These are phyloP conservation scores for Wickerhamiella cacticola DNA, from an alignment of 805 yeast species.

Conservation along the genomic window DNA sequence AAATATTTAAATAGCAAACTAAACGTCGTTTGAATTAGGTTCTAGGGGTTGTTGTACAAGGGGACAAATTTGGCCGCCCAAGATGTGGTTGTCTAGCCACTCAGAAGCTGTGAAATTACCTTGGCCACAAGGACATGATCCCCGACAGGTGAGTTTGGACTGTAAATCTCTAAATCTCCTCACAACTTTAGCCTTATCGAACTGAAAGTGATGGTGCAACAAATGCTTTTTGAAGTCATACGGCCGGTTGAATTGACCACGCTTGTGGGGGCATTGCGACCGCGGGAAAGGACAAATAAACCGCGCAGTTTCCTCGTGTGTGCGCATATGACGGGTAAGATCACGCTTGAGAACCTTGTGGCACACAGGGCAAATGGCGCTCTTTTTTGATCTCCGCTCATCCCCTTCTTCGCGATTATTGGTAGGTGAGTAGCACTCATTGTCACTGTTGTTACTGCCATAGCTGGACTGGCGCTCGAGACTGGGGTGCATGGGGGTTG, in stretches of 20 bases:
- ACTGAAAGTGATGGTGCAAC: constrained; percentile 46
- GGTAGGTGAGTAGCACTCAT: constrained; percentile 9
- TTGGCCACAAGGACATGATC: constrained; percentile 44
- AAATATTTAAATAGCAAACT: not conserved
- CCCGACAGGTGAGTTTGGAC: constrained; percentile 41
- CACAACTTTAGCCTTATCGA: constrained; percentile 36
- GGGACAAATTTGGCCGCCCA: constrained; percentile 12
- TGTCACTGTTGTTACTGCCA: constrained; percentile 3
- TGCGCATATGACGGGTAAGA: constrained; percentile 49
- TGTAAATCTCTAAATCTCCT: constrained; percentile 39
- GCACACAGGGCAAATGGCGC: constrained; percentile 37
- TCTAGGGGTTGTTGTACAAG: not conserved
- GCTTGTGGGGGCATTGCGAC: constrained; percentile 43
- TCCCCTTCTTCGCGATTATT: not conserved
- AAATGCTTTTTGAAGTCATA: constrained; percentile 58
- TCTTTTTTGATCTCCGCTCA: constrained; percentile 7
- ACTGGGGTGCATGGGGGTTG: not conserved
- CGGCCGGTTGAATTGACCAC: constrained; percentile 53
- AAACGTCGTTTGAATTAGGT: not conserved
- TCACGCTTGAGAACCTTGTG: constrained; percentile 46
- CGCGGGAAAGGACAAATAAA: constrained; percentile 49
- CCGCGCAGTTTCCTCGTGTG: constrained; percentile 45
- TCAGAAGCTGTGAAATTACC: constrained; percentile 36
- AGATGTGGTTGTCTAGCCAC: constrained; percentile 47
- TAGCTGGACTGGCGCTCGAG: not conserved